Conservation (phyloP, 2,329 filamentous ascomycete species). For the Hortaea sp. region DNA sequence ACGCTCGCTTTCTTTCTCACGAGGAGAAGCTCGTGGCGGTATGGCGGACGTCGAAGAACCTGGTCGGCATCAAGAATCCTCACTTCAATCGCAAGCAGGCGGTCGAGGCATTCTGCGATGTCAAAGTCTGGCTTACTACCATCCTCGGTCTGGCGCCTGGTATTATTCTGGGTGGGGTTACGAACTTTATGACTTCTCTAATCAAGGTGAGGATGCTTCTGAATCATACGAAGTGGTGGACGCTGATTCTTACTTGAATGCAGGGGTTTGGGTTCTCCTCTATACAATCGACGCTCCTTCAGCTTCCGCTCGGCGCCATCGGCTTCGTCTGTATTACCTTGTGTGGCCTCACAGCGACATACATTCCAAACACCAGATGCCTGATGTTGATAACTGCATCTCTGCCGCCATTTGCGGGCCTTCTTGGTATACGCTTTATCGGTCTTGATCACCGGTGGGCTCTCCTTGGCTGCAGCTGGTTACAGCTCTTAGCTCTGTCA, state of each 20-base stretch:
- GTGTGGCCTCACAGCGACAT: no score
- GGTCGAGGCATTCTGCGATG: constrained; percentile 15
- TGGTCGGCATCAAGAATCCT: constrained; percentile 26
- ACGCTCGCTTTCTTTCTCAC: constrained; percentile 24
- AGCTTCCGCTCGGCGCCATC: constrained; percentile 19
- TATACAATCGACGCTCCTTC: constrained; percentile 22
- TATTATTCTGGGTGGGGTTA: constrained; percentile 20
- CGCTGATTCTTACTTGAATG: not conserved
- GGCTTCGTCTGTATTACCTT: constrained; percentile 13
- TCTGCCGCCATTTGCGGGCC: no score
- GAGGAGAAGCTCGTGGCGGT: constrained; percentile 28
- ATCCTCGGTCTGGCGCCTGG: constrained; percentile 18
- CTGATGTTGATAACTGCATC: no score
- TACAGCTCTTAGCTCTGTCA: no score
- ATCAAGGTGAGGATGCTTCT: not conserved
- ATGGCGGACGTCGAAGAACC: constrained; percentile 25
- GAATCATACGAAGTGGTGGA: not conserved
- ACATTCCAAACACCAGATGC: no score
- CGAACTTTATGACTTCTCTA: not conserved
- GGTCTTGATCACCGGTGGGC: no score
- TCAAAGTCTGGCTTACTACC: constrained; percentile 16
- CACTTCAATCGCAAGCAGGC: constrained; percentile 18
- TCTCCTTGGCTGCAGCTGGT: no score
- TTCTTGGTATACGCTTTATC: no score
- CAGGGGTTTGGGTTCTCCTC: constrained; percentile 28